These are phyloP conservation scores for Striga hermonthica DNA, from an alignment of 305 asterid species.

Conservation along the genomic window DNA sequence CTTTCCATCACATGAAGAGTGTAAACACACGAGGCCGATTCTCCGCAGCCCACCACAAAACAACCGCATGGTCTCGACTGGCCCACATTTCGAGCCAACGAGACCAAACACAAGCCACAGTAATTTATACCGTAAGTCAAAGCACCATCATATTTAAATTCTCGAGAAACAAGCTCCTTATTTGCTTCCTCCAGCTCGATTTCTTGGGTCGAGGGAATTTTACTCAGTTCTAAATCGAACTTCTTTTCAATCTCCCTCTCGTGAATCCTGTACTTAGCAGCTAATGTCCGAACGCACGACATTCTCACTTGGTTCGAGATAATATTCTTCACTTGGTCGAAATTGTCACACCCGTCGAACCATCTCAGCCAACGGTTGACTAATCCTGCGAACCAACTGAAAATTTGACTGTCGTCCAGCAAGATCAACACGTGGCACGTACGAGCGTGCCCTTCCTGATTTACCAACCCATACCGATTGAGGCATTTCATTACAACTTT, in stretches of 20 bases:
- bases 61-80: slow-evolving; percentile 69
- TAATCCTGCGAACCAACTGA: slow-evolving; percentile 76
- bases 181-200: slow-evolving; percentile 56
- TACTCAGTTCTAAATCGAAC: slow-evolving; percentile 58
- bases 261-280: slow-evolving; percentile 66
- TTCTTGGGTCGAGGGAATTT: slow-evolving; percentile 63
- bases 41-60: slow-evolving; percentile 62
- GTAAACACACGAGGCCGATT: slow-evolving; percentile 59
- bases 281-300: slow-evolving; percentile 73
- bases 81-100: slow-evolving; percentile 70
- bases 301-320: slow-evolving; percentile 62
- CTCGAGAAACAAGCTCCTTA: slow-evolving; percentile 34
- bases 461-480: slow-evolving; percentile 65
- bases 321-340: slow-evolving; percentile 53
- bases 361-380: slow-evolving; percentile 75
- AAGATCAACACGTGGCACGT: slow-evolving; percentile 56
- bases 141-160: slow-evolving; percentile 39
- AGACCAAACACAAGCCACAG: slow-evolving; percentile 62
- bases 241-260: slow-evolving; percentile 71
- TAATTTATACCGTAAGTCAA: slow-evolving; percentile 52
- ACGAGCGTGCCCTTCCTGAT: slow-evolving; percentile 55
- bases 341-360: slow-evolving; percentile 63
- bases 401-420: slow-evolving; percentile 58
- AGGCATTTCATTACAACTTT: slow-evolving; percentile 54
- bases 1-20: slow-evolving; percentile 84